These are phyloP conservation scores for Rhodamnia rubescens DNA, from an alignment of 345 rosid genomes.

Conservation along the genomic window DNA sequence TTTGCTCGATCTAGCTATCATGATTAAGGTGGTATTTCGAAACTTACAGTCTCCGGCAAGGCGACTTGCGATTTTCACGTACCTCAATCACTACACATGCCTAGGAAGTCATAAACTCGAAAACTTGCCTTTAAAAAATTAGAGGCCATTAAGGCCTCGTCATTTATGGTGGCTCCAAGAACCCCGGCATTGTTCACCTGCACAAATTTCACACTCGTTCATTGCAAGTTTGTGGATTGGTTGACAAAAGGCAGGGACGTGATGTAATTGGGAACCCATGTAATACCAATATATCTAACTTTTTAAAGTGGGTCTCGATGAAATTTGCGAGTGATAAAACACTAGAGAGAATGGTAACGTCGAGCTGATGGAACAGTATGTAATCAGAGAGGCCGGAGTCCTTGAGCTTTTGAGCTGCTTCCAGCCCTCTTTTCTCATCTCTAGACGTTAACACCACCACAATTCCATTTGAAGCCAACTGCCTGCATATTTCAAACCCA, in stretches of 20 bases:
- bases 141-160: slow-evolving; percentile 1
- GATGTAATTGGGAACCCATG: no score
- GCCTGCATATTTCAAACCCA: slow-evolving; percentile 20
- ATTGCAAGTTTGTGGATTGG: not conserved
- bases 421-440: slow-evolving; percentile 16
- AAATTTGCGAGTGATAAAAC: slow-evolving; percentile 10
- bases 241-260: not conserved
- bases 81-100: not conserved
- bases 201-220: not conserved
- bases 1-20: not conserved
- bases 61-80: no score
- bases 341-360: slow-evolving; percentile 9
- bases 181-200: slow-evolving; percentile 21
- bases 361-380: slow-evolving; percentile 16
- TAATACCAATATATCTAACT: slow-evolving; percentile 18
- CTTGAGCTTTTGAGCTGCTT: slow-evolving; percentile 15
- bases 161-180: not conserved
- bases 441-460: slow-evolving; percentile 18
- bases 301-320: slow-evolving; percentile 7
- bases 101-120: not conserved
- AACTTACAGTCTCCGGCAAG: not conserved
- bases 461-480: slow-evolving; percentile 10
- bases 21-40: not conserved
- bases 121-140: slow-evolving; percentile 1
- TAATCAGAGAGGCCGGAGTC: not conserved